Conservation (phyloP, 75 land plant genomes). For the Selaginella moellendorffii region DNA sequence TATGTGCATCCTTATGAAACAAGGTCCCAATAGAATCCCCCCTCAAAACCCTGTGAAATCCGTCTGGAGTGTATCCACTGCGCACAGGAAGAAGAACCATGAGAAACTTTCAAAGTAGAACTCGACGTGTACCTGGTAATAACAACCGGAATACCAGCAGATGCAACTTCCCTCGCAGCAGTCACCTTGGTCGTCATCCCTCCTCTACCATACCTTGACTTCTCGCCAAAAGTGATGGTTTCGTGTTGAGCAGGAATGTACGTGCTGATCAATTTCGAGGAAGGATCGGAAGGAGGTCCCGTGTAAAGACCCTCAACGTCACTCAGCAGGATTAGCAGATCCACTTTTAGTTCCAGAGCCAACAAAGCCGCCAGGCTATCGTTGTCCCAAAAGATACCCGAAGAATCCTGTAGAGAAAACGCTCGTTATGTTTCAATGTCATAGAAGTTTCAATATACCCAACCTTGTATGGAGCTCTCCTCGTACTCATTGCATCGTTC, state of each 20-base stretch:
- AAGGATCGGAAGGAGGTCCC: constrained; percentile 93
- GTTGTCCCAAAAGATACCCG: constrained; percentile 99
- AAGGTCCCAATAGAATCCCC: constrained; percentile 81
- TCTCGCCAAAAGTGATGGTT: constrained; percentile 86
- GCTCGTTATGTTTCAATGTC: background rate
- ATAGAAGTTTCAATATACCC: background rate
- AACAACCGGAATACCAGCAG: constrained; percentile 76
- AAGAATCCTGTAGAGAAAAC: constrained; percentile 55
- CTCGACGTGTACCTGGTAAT: constrained; percentile 52
- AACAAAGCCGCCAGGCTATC: constrained; percentile 83
- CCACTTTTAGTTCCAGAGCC: constrained; percentile 83
- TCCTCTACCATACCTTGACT: constrained; percentile 88
- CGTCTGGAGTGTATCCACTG: constrained; percentile 69
- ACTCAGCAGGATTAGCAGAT: constrained; percentile 78
- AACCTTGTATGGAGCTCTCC: constrained; percentile 83
- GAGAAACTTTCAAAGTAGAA: background rate
- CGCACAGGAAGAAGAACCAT: background rate
- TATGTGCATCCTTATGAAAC: constrained; percentile 70
- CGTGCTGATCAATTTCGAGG: constrained; percentile 70
- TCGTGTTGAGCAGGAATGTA: constrained; percentile 68
- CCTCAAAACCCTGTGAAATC: constrained; percentile 51
- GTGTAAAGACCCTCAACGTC: constrained; percentile 97
- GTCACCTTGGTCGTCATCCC: constrained; percentile 97
- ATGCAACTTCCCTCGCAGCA: constrained; percentile 71
- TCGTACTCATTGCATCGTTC: constrained; percentile 85